These are phyloP conservation scores for Porphyrellus cyaneotinctus DNA, from an alignment of 768 basidiomycete genomes.

Conservation along the genomic window DNA sequence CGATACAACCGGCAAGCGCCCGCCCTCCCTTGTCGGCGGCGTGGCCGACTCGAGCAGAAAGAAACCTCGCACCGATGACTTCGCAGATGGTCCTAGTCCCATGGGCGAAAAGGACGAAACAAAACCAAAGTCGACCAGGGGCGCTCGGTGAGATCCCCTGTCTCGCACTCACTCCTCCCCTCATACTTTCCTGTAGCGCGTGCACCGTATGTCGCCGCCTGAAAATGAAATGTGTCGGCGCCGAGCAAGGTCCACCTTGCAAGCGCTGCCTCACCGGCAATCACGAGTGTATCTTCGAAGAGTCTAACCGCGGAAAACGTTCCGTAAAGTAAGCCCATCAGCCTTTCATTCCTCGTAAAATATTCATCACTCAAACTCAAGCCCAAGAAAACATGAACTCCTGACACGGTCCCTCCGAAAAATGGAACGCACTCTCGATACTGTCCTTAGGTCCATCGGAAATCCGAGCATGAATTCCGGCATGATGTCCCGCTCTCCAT, in stretches of 20 bases:
- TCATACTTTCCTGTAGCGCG: conserved; percentile 48
- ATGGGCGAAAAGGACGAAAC: conserved; percentile 56
- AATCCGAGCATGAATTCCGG: conserved; percentile 76
- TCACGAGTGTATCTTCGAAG: conserved; percentile 95
- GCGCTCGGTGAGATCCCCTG: conserved; percentile 59
- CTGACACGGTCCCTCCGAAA: conserved; percentile 78
- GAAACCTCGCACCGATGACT: conserved; percentile 59
- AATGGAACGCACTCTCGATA: conserved; percentile 92
- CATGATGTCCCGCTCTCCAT: conserved; percentile 79
- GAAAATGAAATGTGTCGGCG: conserved; percentile 92
- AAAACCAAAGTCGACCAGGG: conserved; percentile 81
- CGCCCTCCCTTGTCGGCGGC: conserved; percentile 43
- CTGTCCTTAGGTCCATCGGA: conserved; percentile 82
- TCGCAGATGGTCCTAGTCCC: conserved; percentile 46
- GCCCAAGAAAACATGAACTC: conserved; percentile 75
- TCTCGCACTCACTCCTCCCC: background rate
- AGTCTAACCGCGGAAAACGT: conserved; percentile 91
- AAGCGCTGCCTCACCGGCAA: conserved; percentile 76
- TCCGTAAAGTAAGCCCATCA: conserved; percentile 61
- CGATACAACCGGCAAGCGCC: conserved; percentile 63
- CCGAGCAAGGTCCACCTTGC: conserved; percentile 87
- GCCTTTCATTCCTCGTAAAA: conserved; percentile 16
- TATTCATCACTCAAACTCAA: conserved; percentile 29
- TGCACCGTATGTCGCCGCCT: conserved; percentile 89
- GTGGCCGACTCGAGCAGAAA: conserved; percentile 45